These are phyloP conservation scores for Astrocystis sublimbata DNA, from an alignment of 495 filamentous ascomycete genomes.

Conservation along the genomic window DNA sequence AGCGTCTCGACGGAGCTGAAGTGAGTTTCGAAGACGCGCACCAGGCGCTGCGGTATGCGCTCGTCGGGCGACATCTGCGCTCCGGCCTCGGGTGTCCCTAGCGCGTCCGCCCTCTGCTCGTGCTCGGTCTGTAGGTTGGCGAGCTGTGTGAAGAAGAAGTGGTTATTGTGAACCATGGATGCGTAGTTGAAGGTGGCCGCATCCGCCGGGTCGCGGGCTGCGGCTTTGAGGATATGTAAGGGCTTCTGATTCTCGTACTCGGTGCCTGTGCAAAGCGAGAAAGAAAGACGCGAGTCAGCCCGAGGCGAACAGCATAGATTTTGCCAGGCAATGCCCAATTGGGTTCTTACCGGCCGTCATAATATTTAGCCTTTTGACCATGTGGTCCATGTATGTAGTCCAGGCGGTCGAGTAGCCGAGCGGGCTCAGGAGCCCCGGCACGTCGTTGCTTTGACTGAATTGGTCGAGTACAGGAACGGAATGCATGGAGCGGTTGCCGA, in stretches of 20 bases:
- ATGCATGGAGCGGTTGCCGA: conserved; percentile 44
- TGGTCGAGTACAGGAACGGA: conserved; percentile 60
- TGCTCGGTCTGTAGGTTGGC: conserved; percentile 51
- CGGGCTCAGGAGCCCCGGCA: conserved; percentile 66
- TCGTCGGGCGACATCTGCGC: conserved; percentile 15
- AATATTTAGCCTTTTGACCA: conserved; percentile 73
- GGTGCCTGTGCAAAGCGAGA: conserved; percentile 50
- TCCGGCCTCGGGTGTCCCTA: no score
- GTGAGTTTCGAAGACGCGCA: conserved; percentile 51
- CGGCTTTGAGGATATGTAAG: conserved; percentile 69
- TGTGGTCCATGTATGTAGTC: conserved; percentile 73
- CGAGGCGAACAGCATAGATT: neutral
- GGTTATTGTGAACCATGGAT: conserved; percentile 94
- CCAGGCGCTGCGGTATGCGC: conserved; percentile 35
- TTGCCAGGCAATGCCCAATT: neutral
- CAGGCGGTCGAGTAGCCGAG: conserved; percentile 73
- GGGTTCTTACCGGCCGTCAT: conserved; percentile 65
- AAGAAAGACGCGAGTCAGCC: conserved; percentile 11
- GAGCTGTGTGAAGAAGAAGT: conserved; percentile 80
- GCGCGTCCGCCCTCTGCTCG: conserved; percentile 17
- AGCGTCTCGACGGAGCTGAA: conserved; percentile 85
- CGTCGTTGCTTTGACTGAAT: conserved; percentile 56
- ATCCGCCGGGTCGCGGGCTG: conserved; percentile 72
- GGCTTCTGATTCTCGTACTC: conserved; percentile 56
- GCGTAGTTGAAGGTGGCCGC: conserved; percentile 92